Evolutionary conservation across 2,329 filamentous ascomycete species (phyloP).

Genomic region (Diaporthe citrichinensis): DNA sequence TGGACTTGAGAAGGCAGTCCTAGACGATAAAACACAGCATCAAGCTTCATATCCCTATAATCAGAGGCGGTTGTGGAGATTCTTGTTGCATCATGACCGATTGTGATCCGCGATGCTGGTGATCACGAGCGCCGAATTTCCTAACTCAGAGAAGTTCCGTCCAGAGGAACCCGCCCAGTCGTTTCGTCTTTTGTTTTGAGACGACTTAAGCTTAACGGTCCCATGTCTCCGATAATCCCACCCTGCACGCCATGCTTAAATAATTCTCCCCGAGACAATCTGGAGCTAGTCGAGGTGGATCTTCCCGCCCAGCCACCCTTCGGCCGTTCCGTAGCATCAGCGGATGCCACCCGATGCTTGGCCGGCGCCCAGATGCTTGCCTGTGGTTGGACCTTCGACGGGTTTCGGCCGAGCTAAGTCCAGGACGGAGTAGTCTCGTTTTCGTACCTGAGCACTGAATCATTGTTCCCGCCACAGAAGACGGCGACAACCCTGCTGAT

Average conservation of each 20-base stretch:
- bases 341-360: not conserved
- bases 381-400: not conserved
- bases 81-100: not conserved
- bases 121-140: constrained; percentile 15
- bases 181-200: constrained; percentile 34
- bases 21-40: not conserved
- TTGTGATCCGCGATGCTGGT: not conserved
- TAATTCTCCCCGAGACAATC: constrained; percentile 3
- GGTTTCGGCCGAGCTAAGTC: constrained; percentile 17
- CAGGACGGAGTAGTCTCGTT: constrained; percentile 4
- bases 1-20: not conserved
- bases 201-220: constrained; percentile 22
- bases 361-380: not conserved
- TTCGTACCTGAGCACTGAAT: constrained; percentile 16
- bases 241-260: not conserved
- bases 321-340: constrained; percentile 12
- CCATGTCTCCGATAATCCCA: not conserved
- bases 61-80: not conserved
- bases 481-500: constrained; percentile 16
- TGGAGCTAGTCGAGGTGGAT: constrained; percentile 24
- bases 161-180: not conserved
- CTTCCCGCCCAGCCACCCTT: not conserved
- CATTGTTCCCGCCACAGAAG: not conserved
- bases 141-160: not conserved
- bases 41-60: not conserved